Evolutionary conservation across 73 alveolate species (phyloP), one percentile per base, ranked within the genome.

Genomic region (Tetrahymena thermophila): DNA sequence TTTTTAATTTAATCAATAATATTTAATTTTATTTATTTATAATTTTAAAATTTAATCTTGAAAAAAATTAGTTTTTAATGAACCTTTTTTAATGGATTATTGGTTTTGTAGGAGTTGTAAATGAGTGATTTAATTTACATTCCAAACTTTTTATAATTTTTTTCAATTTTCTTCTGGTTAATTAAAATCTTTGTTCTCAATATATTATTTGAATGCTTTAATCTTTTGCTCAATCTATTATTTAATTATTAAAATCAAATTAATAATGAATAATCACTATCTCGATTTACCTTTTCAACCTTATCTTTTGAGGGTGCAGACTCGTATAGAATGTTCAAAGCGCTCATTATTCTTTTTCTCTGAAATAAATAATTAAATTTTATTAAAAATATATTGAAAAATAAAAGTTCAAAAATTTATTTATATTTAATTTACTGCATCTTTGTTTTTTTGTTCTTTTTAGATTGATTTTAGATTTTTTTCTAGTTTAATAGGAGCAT

Each of bases 281-380:
- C n/a, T 23, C 1, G n/a, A 71, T 25, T 23, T 71, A 71, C 89
- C 37, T 71, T 71, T 71, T 71, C 89, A 28, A 71, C 89, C 31
- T 71, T 71, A 25, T 71, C 89, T 71, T 71, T 71, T 71, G 89
- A 71, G 0, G 89, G 89, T 11, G 89, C 89, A 19, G 89, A 71
- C 31, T 71, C 89, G n/a, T 71, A 71, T 19, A 71, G 89, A 5
- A 71, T 71, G 31, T 71, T 71, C 40, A 71, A 31, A 13, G 89
- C 89, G n/a, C 89, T 71, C 89, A 71, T 71, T n/a, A 71, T 71
- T 71, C 89, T 71, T 71, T 71, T 71, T 71, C 89, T 71, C 89
- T 71, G 31, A 25, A 71, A 50, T 50, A 71, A n/a, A 19, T 15
- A 71, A 71, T 28, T 23, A n/a, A 71, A 25, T 71, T 71, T n/a